phyloP scores from a whole-genome alignment of 371 early-diverging fungal species.

The Mortierella sp. region DNA sequence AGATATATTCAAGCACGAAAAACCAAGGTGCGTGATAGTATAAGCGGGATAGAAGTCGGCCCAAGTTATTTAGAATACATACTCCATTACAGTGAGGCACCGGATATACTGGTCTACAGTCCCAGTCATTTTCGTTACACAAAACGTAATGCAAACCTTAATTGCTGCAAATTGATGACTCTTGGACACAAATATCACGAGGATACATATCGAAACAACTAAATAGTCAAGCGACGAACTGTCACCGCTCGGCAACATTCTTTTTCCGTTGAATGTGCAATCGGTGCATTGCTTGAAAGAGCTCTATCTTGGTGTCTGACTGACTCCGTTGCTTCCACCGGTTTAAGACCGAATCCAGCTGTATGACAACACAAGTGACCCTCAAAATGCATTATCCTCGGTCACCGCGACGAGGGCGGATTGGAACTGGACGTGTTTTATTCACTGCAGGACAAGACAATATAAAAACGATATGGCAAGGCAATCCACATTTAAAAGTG shows the following conservation, averaged over 20 bases:
- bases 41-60: not conserved
- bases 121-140: not conserved
- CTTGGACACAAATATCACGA: not conserved
- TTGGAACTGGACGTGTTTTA: constrained; percentile 4
- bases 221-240: not conserved
- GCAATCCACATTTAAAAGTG: not conserved
- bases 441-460: not conserved
- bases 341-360: constrained; percentile 1
- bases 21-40: not conserved
- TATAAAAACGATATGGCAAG: not conserved
- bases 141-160: not conserved
- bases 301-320: not conserved
- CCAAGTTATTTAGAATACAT: not conserved
- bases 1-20: not conserved
- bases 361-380: constrained; percentile 3
- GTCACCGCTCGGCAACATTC: not conserved
- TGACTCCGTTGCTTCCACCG: not conserved
- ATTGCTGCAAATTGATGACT: not conserved
- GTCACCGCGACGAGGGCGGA: not conserved
- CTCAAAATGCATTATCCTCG: not conserved
- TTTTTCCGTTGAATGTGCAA: not conserved
- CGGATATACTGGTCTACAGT: too few relatives aligned
- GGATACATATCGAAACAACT: not conserved
- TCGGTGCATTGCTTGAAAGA: not conserved
- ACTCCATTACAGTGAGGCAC: not conserved